These are phyloP conservation scores for Curvularia hawaiiensis DNA, from an alignment of 2,329 filamentous ascomycete genomes.

Conservation along the genomic window DNA sequence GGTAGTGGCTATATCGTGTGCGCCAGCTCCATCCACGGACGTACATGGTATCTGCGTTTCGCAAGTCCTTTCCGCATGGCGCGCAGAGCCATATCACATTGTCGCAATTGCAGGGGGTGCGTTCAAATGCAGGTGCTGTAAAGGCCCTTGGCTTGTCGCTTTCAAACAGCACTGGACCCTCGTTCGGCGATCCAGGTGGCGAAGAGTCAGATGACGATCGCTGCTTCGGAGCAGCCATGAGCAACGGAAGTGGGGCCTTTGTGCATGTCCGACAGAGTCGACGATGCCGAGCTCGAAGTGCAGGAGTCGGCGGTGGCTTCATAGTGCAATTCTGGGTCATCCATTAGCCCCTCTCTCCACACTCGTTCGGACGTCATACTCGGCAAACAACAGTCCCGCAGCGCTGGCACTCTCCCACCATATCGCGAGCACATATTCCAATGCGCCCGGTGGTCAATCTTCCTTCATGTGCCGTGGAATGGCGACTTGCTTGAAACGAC, in stretches of 20 bases:
- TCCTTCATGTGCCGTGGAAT: constrained; percentile 20
- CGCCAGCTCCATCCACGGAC: constrained; percentile 85
- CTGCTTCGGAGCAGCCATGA: constrained; percentile 44
- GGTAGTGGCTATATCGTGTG: constrained; percentile 76
- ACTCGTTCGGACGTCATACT: constrained; percentile 57
- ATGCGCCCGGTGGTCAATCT: constrained; percentile 67
- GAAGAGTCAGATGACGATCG: constrained; percentile 28
- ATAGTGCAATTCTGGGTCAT: constrained; percentile 79
- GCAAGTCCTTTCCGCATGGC: constrained; percentile 76
- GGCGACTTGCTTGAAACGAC: constrained; percentile 26
- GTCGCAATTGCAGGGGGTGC: constrained; percentile 63
- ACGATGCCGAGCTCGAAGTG: constrained; percentile 76
- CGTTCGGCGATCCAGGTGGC: constrained; percentile 30
- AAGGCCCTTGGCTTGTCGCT: constrained; percentile 36
- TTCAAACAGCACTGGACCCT: constrained; percentile 25
- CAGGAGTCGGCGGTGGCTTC: constrained; percentile 73
- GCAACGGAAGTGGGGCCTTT: constrained; percentile 68
- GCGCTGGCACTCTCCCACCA: constrained; percentile 81
- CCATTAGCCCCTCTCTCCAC: constrained; percentile 19
- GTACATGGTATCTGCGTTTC: constrained; percentile 63
- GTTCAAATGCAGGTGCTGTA: constrained; percentile 57
- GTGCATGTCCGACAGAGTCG: constrained; percentile 79
- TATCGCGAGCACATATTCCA: constrained; percentile 80
- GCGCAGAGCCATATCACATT: constrained; percentile 82
- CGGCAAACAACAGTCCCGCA: constrained; percentile 81